Evolutionary conservation across 306 rosid genomes (phyloP).

Genomic region (Medicago arabica): DNA sequence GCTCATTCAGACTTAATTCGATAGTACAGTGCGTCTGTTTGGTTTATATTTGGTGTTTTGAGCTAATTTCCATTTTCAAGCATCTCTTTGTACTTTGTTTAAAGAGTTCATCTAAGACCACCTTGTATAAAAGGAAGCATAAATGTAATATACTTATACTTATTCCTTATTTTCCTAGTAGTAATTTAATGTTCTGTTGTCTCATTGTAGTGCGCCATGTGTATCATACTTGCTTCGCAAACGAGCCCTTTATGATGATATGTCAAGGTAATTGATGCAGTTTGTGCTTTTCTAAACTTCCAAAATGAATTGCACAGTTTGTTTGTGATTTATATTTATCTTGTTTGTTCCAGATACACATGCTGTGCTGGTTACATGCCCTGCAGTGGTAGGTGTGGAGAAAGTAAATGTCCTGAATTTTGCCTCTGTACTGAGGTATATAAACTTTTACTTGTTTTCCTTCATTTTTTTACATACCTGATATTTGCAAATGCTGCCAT

Average conservation of each 20-base stretch:
- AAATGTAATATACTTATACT: not conserved
- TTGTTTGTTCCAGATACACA: conserved; percentile 61
- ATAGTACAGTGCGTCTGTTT: not conserved
- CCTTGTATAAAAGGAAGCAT: conserved; percentile 17
- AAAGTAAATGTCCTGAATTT: conserved; percentile 82
- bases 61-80: conserved; percentile 17
- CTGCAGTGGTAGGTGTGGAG: conserved; percentile 60
- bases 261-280: conserved; percentile 74
- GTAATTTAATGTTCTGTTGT: conserved; percentile 30
- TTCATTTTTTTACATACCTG: conserved; percentile 4
- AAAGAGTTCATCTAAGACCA: not conserved
- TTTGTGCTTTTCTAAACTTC: conserved; percentile 1
- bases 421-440: conserved; percentile 88
- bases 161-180: conserved; percentile 15
- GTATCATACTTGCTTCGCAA: conserved; percentile 88
- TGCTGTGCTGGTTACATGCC: conserved; percentile 99
- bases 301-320: not conserved
- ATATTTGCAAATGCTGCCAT: conserved; percentile 15
- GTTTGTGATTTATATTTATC: conserved; percentile 19
- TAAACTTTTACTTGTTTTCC: not conserved
- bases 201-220: conserved; percentile 74
- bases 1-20: conserved; percentile 8
- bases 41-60: conserved; percentile 6
- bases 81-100: conserved; percentile 18
- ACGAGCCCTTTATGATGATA: conserved; percentile 83